phyloP scores from a whole-genome alignment of 805 yeast genomes.

The Metschnikowia sp. region DNA sequence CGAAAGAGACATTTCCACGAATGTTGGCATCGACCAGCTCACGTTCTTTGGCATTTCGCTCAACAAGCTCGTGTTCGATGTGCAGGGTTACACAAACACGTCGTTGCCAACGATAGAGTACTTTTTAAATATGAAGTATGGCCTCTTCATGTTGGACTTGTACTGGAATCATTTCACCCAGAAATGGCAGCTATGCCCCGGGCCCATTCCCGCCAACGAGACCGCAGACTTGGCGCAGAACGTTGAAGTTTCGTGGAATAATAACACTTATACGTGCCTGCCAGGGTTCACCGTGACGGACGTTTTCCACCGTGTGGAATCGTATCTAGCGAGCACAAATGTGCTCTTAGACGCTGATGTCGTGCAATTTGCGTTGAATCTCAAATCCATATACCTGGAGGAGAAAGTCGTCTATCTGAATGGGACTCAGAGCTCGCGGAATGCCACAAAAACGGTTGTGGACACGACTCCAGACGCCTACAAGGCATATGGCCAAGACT shows the following conservation, averaged over 20 bases:
- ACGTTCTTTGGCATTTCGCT: slow-evolving; percentile 32
- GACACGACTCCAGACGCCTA: slow-evolving; percentile 2
- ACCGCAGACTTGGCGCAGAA: slow-evolving; percentile 16
- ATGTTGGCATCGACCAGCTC: slow-evolving; percentile 33
- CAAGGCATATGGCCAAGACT: slow-evolving; percentile 1
- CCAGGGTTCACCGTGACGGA: slow-evolving; percentile 24
- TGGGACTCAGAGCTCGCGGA: background rate
- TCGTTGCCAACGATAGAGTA: slow-evolving; percentile 6
- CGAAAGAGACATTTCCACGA: slow-evolving; percentile 33
- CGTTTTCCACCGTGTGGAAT: slow-evolving; percentile 20
- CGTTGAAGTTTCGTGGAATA: slow-evolving; percentile 26
- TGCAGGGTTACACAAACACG: slow-evolving; percentile 24
- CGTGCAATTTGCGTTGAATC: slow-evolving; percentile 28
- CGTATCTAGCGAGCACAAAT: slow-evolving; percentile 26
- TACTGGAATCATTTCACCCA: slow-evolving; percentile 49
- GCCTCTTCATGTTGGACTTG: slow-evolving; percentile 35
- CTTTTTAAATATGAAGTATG: slow-evolving; percentile 17
- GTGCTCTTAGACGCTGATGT: slow-evolving; percentile 32
- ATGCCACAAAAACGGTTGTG: background rate
- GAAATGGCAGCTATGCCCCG: slow-evolving; percentile 57
- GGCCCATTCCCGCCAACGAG: slow-evolving; percentile 31
- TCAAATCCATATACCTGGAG: slow-evolving; percentile 28
- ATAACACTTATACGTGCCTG: slow-evolving; percentile 25
- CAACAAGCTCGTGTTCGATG: slow-evolving; percentile 26
- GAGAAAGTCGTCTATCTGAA: background rate